These are phyloP conservation scores for Durio zibethinus DNA, from an alignment of 345 rosid species.

Conservation along the genomic window DNA sequence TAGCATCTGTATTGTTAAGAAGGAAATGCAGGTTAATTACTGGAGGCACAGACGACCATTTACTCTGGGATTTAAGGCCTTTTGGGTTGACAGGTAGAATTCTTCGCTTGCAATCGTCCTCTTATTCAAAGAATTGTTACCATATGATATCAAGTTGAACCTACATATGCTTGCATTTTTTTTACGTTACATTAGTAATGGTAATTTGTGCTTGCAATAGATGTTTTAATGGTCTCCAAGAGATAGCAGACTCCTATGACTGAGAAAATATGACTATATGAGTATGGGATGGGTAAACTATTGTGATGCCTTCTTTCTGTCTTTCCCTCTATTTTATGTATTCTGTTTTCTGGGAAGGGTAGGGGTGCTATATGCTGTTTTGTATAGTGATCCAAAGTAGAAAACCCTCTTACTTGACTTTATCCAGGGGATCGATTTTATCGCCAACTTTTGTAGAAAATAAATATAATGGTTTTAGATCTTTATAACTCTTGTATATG, in stretches of 20 bases:
- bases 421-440: neutral
- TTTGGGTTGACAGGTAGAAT: constrained; percentile 66
- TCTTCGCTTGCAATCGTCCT: neutral
- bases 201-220: neutral
- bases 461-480: neutral
- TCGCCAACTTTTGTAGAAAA: neutral
- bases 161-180: neutral
- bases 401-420: neutral
- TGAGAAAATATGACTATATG: neutral
- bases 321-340: neutral
- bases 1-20: constrained; percentile 62
- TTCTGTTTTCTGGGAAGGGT: neutral
- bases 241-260: neutral
- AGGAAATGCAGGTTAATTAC: constrained; percentile 80
- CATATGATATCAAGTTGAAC: neutral
- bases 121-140: too few relatives aligned
- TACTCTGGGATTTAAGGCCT: constrained; percentile 90
- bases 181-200: neutral
- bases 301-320: neutral
- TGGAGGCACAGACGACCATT: constrained; percentile 87
- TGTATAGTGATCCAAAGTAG: neutral
- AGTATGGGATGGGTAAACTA: neutral
- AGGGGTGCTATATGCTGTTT: neutral
- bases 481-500: neutral
- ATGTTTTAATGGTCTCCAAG: neutral